A percentile compares a stretch with the other conserved stretches of the same genome.
phyloP scores from a whole-genome alignment of 163 green algal genomes.

The Smithsoniella earleae region DNA sequence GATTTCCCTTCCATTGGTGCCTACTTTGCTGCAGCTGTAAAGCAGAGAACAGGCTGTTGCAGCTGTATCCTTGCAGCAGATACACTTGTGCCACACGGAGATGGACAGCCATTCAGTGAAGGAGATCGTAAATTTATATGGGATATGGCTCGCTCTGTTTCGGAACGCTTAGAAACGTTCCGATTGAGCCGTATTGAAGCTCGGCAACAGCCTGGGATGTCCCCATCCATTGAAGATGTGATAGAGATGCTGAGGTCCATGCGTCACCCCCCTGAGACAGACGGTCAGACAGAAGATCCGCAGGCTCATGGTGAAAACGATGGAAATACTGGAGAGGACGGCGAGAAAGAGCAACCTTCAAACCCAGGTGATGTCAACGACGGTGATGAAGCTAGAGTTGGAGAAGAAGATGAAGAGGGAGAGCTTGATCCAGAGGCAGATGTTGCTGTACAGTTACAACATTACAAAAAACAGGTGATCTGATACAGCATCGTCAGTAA shows the following conservation, averaged over 20 bases:
- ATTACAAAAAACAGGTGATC: neutral
- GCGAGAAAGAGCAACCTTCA: neutral
- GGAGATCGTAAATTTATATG: conserved; percentile 9
- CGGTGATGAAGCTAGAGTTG: neutral
- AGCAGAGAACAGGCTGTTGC: neutral
- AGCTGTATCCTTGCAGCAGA: conserved; percentile 23
- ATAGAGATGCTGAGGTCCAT: neutral
- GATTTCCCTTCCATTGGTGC: conserved; percentile 25
- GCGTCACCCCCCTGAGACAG: neutral
- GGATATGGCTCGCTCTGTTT: neutral
- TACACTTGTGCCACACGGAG: conserved; percentile 13
- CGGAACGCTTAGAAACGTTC: neutral
- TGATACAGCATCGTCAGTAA: too few relatives aligned
- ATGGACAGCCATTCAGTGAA: conserved; percentile 2
- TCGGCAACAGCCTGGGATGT: neutral
- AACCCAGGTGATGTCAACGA: too few relatives aligned
- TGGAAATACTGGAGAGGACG: neutral
- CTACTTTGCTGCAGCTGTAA: conserved; percentile 1
- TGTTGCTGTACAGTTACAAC: neutral
- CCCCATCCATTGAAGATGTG: neutral
- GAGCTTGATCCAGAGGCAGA: conserved; percentile 28
- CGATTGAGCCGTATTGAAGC: neutral
- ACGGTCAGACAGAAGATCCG: neutral
- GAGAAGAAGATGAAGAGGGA: neutral
- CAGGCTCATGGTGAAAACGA: too few relatives aligned